A percentile compares a stretch with the other conserved stretches of the same genome.
Conservation (phyloP, 2,329 filamentous ascomycete species). For the Aspergillus fischeri region DNA sequence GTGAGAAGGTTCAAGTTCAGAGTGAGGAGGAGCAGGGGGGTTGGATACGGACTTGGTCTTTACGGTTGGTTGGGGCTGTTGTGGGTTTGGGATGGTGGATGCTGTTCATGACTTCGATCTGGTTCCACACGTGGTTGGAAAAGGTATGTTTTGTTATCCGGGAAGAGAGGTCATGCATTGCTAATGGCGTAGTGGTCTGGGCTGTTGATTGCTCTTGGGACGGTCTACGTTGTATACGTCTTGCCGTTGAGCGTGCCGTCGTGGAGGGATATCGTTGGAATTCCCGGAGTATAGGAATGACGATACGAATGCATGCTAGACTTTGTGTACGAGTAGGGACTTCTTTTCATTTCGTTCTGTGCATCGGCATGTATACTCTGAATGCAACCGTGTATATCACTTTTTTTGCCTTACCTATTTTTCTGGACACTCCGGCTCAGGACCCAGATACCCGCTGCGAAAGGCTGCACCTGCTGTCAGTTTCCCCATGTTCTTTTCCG, state of each 20-base stretch:
- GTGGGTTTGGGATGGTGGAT: conserved; percentile 82
- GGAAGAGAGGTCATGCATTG: conserved; percentile 10
- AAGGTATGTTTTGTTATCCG: conserved; percentile 58
- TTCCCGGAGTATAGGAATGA: conserved; percentile 33
- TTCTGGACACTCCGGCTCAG: conserved; percentile 22
- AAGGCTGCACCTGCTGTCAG: conserved; percentile 27
- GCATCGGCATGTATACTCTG: conserved; percentile 1
- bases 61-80: conserved; percentile 52
- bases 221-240: conserved; percentile 51
- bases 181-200: conserved; percentile 44
- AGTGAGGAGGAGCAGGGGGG: conserved; percentile 37
- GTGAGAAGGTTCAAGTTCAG: conserved; percentile 17
- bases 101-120: conserved; percentile 96
- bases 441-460: conserved; percentile 29
- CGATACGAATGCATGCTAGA: neutral
- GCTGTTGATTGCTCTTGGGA: conserved; percentile 44
- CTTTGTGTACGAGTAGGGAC: neutral
- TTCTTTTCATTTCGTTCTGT: neutral
- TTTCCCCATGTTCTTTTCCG: neutral
- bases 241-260: conserved; percentile 43
- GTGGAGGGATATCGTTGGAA: conserved; percentile 46
- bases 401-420: neutral
- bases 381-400: conserved; percentile 4
- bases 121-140: conserved; percentile 98
- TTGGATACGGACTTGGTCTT: conserved; percentile 54